Conservation (phyloP, 768 basidiomycete species). For the Wakefieldia striispora region DNA sequence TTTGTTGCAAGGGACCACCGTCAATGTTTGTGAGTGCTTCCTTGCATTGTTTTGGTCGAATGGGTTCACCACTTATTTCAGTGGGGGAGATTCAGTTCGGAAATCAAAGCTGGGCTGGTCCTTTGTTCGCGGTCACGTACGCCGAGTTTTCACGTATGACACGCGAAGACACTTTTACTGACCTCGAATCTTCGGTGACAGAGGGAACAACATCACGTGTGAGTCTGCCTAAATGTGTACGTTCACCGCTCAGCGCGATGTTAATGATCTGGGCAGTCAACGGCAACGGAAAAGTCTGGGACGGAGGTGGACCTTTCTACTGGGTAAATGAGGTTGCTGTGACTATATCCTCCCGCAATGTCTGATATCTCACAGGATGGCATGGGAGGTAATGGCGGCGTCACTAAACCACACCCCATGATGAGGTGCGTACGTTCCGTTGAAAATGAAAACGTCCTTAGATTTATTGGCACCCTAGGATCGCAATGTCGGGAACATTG, state of each 20-base stretch:
- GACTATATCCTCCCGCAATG: neutral
- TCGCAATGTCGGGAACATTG: conserved; percentile 41
- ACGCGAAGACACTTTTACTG: neutral
- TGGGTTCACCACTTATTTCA: conserved; percentile 18
- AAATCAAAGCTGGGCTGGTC: conserved; percentile 50
- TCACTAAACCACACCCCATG: conserved; percentile 36
- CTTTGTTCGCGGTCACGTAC: conserved; percentile 51
- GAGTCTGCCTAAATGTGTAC: conserved; percentile 11
- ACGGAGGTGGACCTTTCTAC: conserved; percentile 43
- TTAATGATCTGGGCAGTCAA: conserved; percentile 30
- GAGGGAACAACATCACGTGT: conserved; percentile 52
- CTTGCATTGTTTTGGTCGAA: neutral
- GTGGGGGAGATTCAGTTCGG: conserved; percentile 61
- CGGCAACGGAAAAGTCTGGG: conserved; percentile 40
- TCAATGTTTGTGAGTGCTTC: conserved; percentile 52
- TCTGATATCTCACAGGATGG: conserved; percentile 24
- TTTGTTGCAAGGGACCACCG: conserved; percentile 48
- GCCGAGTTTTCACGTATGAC: conserved; percentile 2
- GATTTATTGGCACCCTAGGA: conserved; percentile 20
- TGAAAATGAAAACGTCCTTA: neutral
- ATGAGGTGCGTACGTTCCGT: conserved; percentile 31
- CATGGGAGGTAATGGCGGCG: conserved; percentile 11
- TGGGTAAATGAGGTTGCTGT: conserved; percentile 32
- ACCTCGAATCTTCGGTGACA: conserved; percentile 15
- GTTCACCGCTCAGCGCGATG: neutral